phyloP scores from a whole-genome alignment of 1,139 yeast species.

The Blastobotrys capitulatus region DNA sequence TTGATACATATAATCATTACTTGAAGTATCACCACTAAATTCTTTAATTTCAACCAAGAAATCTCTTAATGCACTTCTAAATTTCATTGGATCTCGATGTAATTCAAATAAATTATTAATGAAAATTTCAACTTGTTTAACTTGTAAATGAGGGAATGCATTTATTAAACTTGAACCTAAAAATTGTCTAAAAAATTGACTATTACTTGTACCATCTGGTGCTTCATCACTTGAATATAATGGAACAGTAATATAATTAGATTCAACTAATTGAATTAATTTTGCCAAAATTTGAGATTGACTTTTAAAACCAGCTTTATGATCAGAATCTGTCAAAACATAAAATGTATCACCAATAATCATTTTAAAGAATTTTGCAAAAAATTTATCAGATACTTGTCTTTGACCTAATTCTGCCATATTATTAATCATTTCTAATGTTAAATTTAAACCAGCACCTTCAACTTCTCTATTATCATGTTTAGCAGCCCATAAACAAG shows the following conservation, averaged over 20 bases:
- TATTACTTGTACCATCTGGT: slow-evolving; percentile 77
- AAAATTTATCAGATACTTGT: slow-evolving; percentile 79
- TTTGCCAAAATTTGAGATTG: slow-evolving; percentile 84
- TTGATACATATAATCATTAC: slow-evolving; percentile 87
- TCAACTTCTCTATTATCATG: slow-evolving; percentile 96
- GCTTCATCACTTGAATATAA: slow-evolving; percentile 63
- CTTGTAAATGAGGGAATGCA: slow-evolving; percentile 88
- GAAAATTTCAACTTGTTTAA: slow-evolving; percentile 76
- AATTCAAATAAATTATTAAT: slow-evolving; percentile 64
- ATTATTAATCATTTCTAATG: slow-evolving; percentile 75
- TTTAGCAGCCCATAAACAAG: slow-evolving; percentile 96
- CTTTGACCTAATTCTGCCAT: slow-evolving; percentile 68
- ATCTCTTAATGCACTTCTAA: slow-evolving; percentile 85
- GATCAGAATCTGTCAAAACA: slow-evolving; percentile 95
- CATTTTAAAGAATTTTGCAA: slow-evolving; percentile 81
- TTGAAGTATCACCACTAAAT: slow-evolving; percentile 75
- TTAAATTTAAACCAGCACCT: slow-evolving; percentile 77
- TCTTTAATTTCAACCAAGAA: slow-evolving; percentile 95
- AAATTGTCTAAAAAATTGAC: slow-evolving; percentile 72
- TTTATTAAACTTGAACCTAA: slow-evolving; percentile 72
- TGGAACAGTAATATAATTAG: slow-evolving; percentile 66
- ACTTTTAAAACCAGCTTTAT: slow-evolving; percentile 88
- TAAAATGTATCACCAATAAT: slow-evolving; percentile 87
- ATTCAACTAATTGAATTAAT: slow-evolving; percentile 78
- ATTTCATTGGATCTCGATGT: slow-evolving; percentile 68